These are phyloP conservation scores for Stropharia rugosoannulata DNA, from an alignment of 768 basidiomycete genomes.

Conservation along the genomic window DNA sequence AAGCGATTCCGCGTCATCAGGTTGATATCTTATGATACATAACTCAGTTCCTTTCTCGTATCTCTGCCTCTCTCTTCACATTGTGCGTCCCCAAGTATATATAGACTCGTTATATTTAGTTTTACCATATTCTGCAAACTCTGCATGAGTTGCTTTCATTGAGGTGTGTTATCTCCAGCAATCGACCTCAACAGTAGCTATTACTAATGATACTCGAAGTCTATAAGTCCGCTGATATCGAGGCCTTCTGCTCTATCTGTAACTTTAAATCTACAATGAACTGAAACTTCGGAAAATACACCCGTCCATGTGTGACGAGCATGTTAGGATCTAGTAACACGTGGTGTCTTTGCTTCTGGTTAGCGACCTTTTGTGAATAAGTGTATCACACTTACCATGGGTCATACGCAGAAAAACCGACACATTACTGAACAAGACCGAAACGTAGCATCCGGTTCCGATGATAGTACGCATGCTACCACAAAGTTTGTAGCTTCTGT, in stretches of 20 bases:
- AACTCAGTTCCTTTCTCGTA: slow-evolving; percentile 17
- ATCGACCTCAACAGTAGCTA: slow-evolving; percentile 1
- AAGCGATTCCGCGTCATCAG: slow-evolving; percentile 59
- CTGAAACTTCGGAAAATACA: slow-evolving; percentile 17
- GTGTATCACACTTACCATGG: slow-evolving; percentile 12
- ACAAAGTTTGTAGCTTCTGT: neutral
- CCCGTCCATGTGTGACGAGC: slow-evolving; percentile 3
- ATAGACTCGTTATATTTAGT: slow-evolving; percentile 32
- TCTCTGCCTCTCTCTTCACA: slow-evolving; percentile 20
- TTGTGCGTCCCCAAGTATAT: slow-evolving; percentile 35
- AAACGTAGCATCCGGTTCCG: neutral
- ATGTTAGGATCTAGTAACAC: slow-evolving; percentile 16
- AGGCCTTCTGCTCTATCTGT: neutral
- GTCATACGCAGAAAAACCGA: slow-evolving; percentile 7
- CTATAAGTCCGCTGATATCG: slow-evolving; percentile 11
- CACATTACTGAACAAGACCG: slow-evolving; percentile 6
- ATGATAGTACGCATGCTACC: slow-evolving; percentile 13
- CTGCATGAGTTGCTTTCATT: slow-evolving; percentile 9
- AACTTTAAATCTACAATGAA: neutral
- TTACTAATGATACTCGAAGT: slow-evolving; percentile 15
- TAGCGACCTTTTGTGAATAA: slow-evolving; percentile 4
- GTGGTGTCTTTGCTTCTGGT: slow-evolving; percentile 15
- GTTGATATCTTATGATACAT: slow-evolving; percentile 26
- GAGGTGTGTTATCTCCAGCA: slow-evolving; percentile 17
- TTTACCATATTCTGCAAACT: slow-evolving; percentile 12